Percentiles rank a stretch among this genome's conserved stretches.
Conservation (phyloP, 1,284 basidiomycete genomes). For the Puccinia coronata region DNA sequence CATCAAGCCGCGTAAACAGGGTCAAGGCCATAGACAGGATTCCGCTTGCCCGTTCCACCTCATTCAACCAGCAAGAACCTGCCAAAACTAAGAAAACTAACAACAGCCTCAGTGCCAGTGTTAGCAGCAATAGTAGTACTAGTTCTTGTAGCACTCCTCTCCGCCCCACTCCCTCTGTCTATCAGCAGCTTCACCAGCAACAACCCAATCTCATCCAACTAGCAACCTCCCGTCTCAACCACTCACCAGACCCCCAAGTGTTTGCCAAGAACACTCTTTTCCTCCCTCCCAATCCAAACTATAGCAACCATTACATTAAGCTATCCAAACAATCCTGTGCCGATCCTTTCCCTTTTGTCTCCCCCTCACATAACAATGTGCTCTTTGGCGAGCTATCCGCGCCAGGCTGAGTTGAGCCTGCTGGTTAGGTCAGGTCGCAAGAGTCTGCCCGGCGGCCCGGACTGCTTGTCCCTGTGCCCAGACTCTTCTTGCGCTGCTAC, state of each 20-base stretch:
- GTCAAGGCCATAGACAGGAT: conserved; percentile 51
- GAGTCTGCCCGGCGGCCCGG: conserved; percentile 6
- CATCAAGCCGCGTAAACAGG: conserved; percentile 57
- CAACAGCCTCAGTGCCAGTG: background rate
- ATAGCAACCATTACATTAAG: too few relatives aligned
- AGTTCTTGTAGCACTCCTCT: background rate
- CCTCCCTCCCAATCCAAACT: background rate
- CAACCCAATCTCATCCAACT: conserved; percentile 2
- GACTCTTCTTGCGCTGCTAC: background rate
- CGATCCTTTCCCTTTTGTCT: too few relatives aligned
- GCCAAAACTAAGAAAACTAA: too few relatives aligned
- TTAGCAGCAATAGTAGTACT: background rate
- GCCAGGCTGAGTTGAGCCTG: too few relatives aligned
- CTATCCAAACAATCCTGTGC: too few relatives aligned
- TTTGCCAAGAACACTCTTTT: background rate
- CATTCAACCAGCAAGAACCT: background rate
- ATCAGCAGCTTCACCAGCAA: background rate
- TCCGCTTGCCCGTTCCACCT: background rate
- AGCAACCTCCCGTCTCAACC: background rate
- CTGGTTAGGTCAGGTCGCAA: background rate
- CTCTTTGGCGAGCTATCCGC: too few relatives aligned
- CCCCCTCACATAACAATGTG: too few relatives aligned
- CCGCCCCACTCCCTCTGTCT: background rate
- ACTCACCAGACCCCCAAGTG: too few relatives aligned
- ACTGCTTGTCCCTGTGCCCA: background rate